phyloP scores from a whole-genome alignment of 177 flowering plant species.

The Vitis hybrid region DNA sequence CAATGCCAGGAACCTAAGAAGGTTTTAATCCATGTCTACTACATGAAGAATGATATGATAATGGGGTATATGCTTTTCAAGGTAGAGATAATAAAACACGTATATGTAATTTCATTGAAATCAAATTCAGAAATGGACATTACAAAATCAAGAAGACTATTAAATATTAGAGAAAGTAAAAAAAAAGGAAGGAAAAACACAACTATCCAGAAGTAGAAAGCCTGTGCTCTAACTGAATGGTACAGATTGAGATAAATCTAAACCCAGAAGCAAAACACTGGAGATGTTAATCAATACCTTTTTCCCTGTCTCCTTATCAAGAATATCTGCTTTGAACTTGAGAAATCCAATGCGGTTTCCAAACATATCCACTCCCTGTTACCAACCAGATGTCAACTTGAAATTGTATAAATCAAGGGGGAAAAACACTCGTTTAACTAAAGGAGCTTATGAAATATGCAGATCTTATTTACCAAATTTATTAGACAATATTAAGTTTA shows the following conservation, averaged over 20 bases:
- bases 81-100: no score
- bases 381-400: background rate
- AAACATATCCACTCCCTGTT: conserved; percentile 87
- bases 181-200: background rate
- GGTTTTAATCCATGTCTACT: conserved; percentile 11
- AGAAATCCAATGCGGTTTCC: conserved; percentile 80
- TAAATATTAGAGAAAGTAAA: background rate
- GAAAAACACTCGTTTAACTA: background rate
- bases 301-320: conserved; percentile 64
- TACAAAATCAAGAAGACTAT: background rate
- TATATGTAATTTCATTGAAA: background rate
- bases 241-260: background rate
- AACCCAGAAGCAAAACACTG: background rate
- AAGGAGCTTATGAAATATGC: no score
- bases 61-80: no score
- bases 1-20: conserved; percentile 92
- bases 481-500: no score
- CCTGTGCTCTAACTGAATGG: background rate
- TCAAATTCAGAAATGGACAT: background rate
- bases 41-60: background rate
- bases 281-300: conserved; percentile 51
- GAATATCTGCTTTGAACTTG: conserved; percentile 81
- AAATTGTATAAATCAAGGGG: background rate
- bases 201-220: background rate
- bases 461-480: no score